Percentiles rank a stretch among this genome's conserved stretches.
phyloP scores from a whole-genome alignment of 208 protist species.

The Phytomonas francai region DNA sequence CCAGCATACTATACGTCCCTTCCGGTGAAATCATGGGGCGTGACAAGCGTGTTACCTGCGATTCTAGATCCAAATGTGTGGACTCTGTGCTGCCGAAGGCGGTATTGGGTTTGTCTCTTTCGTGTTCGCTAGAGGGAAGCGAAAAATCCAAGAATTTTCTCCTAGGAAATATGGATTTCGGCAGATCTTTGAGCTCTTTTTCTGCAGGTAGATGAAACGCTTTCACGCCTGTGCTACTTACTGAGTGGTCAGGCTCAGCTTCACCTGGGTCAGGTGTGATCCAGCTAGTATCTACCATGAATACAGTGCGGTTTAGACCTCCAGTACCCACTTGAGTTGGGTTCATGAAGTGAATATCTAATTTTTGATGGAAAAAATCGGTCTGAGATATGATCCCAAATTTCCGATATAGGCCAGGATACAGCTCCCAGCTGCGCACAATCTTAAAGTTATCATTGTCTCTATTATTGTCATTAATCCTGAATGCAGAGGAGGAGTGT shows the following conservation, averaged over 20 bases:
- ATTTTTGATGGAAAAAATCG: slow-evolving; percentile 54
- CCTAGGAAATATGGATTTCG: slow-evolving; percentile 17
- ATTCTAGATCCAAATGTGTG: slow-evolving; percentile 28
- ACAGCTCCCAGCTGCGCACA: slow-evolving; percentile 64
- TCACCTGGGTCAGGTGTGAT: slow-evolving; percentile 6
- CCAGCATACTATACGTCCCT: slow-evolving; percentile 54
- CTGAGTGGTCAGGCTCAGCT: neutral
- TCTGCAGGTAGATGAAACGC: slow-evolving; percentile 42
- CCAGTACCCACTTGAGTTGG: slow-evolving; percentile 53
- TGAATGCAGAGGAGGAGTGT: neutral
- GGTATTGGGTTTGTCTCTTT: neutral
- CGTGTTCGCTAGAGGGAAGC: neutral
- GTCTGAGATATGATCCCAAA: slow-evolving; percentile 65
- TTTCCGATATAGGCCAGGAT: slow-evolving; percentile 51
- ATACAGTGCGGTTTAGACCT: slow-evolving; percentile 60
- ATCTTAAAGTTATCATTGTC: slow-evolving; percentile 11
- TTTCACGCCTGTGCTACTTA: neutral
- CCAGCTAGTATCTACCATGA: slow-evolving; percentile 50
- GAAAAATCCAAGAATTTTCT: neutral
- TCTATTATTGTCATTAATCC: neutral
- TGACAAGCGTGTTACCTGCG: slow-evolving; percentile 43
- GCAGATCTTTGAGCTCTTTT: slow-evolving; percentile 24
- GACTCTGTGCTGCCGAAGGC: slow-evolving; percentile 9
- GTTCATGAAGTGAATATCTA: slow-evolving; percentile 72
- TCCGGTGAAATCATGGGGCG: slow-evolving; percentile 40